Percentiles rank a stretch among this genome's conserved stretches.
Evolutionary conservation across 148 eudicot genomes (phyloP).

Genomic region (Chenopodium quinoa): DNA sequence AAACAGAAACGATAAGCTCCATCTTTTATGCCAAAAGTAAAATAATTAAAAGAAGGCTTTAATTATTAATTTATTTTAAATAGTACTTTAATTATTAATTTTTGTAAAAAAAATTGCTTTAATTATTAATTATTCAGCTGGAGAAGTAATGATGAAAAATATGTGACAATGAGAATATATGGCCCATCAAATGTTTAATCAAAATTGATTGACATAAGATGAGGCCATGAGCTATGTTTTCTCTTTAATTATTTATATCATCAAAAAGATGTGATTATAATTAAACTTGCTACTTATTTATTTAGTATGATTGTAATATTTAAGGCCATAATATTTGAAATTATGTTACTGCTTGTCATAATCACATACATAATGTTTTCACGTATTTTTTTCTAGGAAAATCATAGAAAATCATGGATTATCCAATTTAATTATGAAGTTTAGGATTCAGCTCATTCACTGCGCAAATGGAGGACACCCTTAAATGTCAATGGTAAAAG

Average conservation of each 20-base stretch:
- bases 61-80: too few species aligned
- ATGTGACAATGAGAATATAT: conserved; percentile 12
- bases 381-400: conserved; percentile 7
- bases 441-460: conserved; percentile 25
- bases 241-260: not conserved
- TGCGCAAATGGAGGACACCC: conserved; percentile 29
- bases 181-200: conserved; percentile 18
- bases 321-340: conserved; percentile 14
- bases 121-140: conserved; percentile 7
- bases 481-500: conserved; percentile 24
- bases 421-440: conserved; percentile 13
- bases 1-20: conserved; percentile 9
- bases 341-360: conserved; percentile 10
- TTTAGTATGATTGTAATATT: conserved; percentile 1
- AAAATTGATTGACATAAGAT: conserved; percentile 20
- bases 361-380: conserved; percentile 12
- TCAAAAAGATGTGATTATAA: not conserved
- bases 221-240: conserved; percentile 22
- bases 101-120: too few species aligned
- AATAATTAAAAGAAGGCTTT: not conserved
- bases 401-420: conserved; percentile 16
- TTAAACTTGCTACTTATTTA: not conserved
- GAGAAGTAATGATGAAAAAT: conserved; percentile 12
- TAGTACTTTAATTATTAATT: not conserved
- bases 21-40: conserved; percentile 23